Evolutionary conservation across 169 alveolate species (phyloP).

Genomic region (Blepharisma undulans): DNA sequence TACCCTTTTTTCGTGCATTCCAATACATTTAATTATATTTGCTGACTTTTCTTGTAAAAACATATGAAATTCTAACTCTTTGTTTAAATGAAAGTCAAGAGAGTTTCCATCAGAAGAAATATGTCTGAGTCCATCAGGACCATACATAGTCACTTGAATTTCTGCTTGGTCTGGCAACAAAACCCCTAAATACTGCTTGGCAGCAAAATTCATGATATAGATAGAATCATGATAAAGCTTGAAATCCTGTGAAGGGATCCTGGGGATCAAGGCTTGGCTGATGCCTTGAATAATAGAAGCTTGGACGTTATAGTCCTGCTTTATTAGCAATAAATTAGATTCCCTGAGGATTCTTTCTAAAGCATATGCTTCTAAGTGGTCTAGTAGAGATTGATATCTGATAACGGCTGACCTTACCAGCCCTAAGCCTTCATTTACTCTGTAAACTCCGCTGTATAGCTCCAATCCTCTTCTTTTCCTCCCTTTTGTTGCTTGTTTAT

Average conservation of each 20-base stretch:
- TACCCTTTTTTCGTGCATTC: conserved; percentile 67
- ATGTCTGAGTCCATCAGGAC: conserved; percentile 41
- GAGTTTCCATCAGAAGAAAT: conserved; percentile 48
- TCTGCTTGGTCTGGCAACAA: background rate
- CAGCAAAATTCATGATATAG: background rate
- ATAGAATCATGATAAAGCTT: background rate
- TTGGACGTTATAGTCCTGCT: background rate
- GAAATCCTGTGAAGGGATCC: background rate
- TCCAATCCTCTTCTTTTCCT: conserved; percentile 21
- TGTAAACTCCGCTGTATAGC: background rate
- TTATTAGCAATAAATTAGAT: background rate
- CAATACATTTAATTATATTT: conserved; percentile 42
- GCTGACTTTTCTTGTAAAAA: conserved; percentile 37
- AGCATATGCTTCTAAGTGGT: background rate
- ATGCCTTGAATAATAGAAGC: background rate
- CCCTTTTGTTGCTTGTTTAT: background rate
- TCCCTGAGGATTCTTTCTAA: background rate
- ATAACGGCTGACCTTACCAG: background rate
- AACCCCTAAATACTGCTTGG: background rate
- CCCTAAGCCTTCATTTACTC: conserved; percentile 13
- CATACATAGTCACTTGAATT: conserved; percentile 36
- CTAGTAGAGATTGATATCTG: background rate
- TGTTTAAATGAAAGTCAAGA: conserved; percentile 34
- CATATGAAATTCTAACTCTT: conserved; percentile 38
- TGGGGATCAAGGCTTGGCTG: background rate